Evolutionary conservation across 768 basidiomycete species (phyloP).

Genomic region (Boletus coccyginus): DNA sequence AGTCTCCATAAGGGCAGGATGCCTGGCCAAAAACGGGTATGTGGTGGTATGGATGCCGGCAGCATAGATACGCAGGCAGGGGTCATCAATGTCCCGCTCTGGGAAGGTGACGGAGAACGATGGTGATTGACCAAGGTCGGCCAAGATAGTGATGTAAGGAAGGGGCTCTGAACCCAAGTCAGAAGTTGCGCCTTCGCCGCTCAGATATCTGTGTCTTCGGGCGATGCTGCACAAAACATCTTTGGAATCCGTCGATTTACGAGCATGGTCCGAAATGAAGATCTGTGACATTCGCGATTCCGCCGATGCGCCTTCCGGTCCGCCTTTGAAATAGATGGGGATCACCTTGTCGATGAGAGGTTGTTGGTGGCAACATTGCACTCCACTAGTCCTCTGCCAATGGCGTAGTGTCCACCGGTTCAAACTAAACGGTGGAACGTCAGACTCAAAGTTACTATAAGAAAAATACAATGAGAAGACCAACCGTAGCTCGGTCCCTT

Average conservation of each 20-base stretch:
- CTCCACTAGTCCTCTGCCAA: slow-evolving; percentile 14
- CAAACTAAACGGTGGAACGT: not conserved
- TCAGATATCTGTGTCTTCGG: not conserved
- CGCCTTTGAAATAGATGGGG: slow-evolving; percentile 11
- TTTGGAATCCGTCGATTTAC: not conserved
- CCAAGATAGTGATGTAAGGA: slow-evolving; percentile 11
- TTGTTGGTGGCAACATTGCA: slow-evolving; percentile 15
- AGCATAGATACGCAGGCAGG: slow-evolving; percentile 8
- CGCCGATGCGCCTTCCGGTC: too few species aligned
- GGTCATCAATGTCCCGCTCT: not conserved
- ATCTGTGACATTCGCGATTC: slow-evolving; percentile 9
- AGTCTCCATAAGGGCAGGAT: not conserved
- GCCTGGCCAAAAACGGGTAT: slow-evolving; percentile 6
- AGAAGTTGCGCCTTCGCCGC: not conserved
- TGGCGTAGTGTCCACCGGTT: slow-evolving; percentile 8
- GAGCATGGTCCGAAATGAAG: slow-evolving; percentile 19
- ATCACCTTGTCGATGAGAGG: slow-evolving; percentile 11
- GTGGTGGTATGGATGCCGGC: not conserved
- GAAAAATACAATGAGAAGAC: not conserved
- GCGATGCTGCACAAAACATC: not conserved
- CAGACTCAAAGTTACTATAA: not conserved
- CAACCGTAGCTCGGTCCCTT: not conserved
- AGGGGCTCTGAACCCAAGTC: not conserved
- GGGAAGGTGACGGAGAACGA: slow-evolving; percentile 5
- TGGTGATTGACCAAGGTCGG: not conserved